Conservation (phyloP, 2,329 filamentous ascomycete species). For the Botrytis sinoallii region DNA sequence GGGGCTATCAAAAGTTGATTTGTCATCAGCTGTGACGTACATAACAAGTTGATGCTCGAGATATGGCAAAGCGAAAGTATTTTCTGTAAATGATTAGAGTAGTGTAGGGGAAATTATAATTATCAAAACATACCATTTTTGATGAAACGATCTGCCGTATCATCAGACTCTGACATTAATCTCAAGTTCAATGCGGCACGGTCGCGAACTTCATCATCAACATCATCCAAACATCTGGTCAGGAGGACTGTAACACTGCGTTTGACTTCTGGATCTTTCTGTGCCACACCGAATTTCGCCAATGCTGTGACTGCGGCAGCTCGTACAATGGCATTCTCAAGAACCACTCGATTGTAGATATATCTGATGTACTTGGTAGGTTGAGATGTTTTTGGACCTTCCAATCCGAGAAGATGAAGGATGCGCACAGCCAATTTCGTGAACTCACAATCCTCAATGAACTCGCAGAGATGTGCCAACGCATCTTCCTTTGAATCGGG, state of each 20-base stretch:
- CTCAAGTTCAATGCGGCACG: constrained; percentile 89
- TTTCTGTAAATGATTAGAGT: constrained; percentile 55
- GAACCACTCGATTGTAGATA: constrained; percentile 96
- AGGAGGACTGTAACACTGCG: constrained; percentile 90
- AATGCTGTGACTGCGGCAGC: constrained; percentile 93
- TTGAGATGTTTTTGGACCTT: constrained; percentile 91
- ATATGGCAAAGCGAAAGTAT: constrained; percentile 88
- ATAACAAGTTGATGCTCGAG: constrained; percentile 97
- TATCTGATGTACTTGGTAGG: constrained; percentile 99
- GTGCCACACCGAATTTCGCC: constrained; percentile 94
- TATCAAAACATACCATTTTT: constrained; percentile 68
- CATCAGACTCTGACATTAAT: constrained; percentile 81
- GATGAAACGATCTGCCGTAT: constrained; percentile 81
- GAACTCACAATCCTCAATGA: constrained; percentile 99
- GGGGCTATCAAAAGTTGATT: constrained; percentile 75
- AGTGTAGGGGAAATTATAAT: constrained; percentile 19
- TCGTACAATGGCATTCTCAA: constrained; percentile 94
- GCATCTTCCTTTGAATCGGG: constrained; percentile 80
- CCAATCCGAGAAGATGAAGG: constrained; percentile 86
- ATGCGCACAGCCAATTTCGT: constrained; percentile 96
- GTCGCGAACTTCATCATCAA: constrained; percentile 95
- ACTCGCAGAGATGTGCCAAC: constrained; percentile 93
- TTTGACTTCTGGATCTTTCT: constrained; percentile 96
- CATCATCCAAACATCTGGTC: constrained; percentile 90
- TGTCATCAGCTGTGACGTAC: constrained; percentile 92